Conservation (phyloP, 345 rosid genomes). For the Gossypioides kirkii region DNA sequence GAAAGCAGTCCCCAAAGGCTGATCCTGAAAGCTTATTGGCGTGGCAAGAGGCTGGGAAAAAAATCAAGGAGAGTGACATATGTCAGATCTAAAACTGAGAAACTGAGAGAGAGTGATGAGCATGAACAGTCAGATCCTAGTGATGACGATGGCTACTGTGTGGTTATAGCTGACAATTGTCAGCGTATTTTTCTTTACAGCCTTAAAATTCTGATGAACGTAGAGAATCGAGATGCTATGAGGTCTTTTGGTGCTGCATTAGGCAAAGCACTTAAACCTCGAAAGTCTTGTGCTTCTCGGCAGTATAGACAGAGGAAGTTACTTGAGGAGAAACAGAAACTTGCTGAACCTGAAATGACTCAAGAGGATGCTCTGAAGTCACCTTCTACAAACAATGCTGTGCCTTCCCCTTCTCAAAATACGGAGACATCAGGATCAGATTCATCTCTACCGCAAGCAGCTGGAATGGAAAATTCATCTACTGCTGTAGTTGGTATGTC, state of each 20-base stretch:
- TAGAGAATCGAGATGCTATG: slow-evolving; percentile 86
- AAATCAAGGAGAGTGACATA: slow-evolving; percentile 82
- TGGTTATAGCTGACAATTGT: slow-evolving; percentile 93
- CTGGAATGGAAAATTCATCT: slow-evolving; percentile 39
- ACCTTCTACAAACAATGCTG: slow-evolving; percentile 31
- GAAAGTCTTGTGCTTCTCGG: slow-evolving; percentile 89
- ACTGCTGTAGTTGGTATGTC: slow-evolving; percentile 48
- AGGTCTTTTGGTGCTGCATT: slow-evolving; percentile 93
- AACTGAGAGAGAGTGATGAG: slow-evolving; percentile 93
- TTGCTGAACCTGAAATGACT: slow-evolving; percentile 37
- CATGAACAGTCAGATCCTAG: slow-evolving; percentile 78
- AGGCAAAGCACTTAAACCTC: slow-evolving; percentile 84
- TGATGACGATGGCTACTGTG: slow-evolving; percentile 95
- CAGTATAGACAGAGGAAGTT: slow-evolving; percentile 80
- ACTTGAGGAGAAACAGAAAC: slow-evolving; percentile 60
- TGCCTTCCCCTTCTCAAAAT: slow-evolving; percentile 35
- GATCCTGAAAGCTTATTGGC: slow-evolving; percentile 83
- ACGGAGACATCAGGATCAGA: slow-evolving; percentile 35
- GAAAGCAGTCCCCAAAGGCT: slow-evolving; percentile 94
- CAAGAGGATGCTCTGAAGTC: slow-evolving; percentile 37
- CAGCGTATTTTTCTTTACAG: slow-evolving; percentile 91
- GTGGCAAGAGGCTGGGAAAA: slow-evolving; percentile 99
- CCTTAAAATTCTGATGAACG: slow-evolving; percentile 86
- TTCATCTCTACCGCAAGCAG: slow-evolving; percentile 42
- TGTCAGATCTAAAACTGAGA: slow-evolving; percentile 88